Evolutionary conservation across 495 filamentous ascomycete genomes (phyloP), one percentile per base, ranked within the genome.

Genomic region (Achaetomiella virescens): DNA sequence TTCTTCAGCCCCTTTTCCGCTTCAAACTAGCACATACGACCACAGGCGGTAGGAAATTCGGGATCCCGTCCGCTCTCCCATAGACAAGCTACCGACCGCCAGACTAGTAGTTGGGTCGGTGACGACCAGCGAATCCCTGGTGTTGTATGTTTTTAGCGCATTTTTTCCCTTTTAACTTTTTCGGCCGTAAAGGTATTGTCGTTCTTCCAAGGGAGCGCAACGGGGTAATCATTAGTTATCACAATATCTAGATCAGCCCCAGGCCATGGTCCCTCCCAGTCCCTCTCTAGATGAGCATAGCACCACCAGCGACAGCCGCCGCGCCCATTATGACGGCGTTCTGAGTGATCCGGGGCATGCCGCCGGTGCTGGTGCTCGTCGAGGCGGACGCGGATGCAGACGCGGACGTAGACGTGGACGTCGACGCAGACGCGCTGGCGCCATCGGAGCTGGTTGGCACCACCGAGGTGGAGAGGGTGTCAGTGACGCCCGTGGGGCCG

Each of bases 21-120:
- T n/a, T n/a, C n/a, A n/a, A n/a, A n/a, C n/a, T n/a, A n/a, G n/a
- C n/a, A n/a, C n/a, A n/a, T n/a, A n/a, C n/a, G n/a, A n/a, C n/a
- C n/a, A n/a, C n/a, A n/a, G n/a, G n/a, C n/a, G n/a, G n/a, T n/a
- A n/a, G n/a, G n/a, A n/a, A n/a, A n/a, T n/a, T n/a, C n/a, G n/a
- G n/a, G n/a, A n/a, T n/a, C n/a, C n/a, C n/a, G n/a, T n/a, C n/a
- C n/a, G n/a, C n/a, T n/a, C n/a, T n/a, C n/a, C n/a, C n/a, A n/a
- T n/a, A n/a, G n/a, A n/a, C n/a, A n/a, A n/a, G n/a, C n/a, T n/a
- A n/a, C n/a, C n/a, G n/a, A n/a, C n/a, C n/a, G n/a, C n/a, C n/a
- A n/a, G n/a, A n/a, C n/a, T n/a, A n/a, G n/a, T n/a, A 75, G 66
- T 69, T 69, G 70, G 67, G 66, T 74, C 61, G 68, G 61, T 67